Conservation (phyloP, 768 basidiomycete species). For the Amanita inopinata region DNA sequence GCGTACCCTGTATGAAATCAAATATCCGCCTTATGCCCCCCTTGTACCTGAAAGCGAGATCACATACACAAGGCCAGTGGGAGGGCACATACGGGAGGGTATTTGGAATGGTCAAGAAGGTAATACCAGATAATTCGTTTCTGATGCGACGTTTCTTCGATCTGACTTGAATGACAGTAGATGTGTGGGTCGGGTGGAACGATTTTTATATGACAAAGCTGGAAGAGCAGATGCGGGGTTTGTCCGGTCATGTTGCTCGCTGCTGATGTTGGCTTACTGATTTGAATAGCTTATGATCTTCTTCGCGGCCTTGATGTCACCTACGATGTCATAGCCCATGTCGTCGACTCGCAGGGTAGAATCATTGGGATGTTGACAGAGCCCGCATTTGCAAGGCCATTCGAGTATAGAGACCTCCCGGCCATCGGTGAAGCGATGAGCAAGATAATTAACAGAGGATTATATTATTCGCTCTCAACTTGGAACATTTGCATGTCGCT, state of each 20-base stretch:
- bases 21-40: conserved; percentile 26
- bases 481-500: conserved; percentile 22
- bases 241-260: background rate
- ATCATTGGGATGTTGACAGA: conserved; percentile 28
- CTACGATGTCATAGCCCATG: conserved; percentile 25
- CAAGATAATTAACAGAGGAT: conserved; percentile 18
- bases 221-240: conserved; percentile 20
- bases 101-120: conserved; percentile 30
- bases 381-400: conserved; percentile 23
- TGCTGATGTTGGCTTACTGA: background rate
- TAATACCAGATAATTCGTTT: background rate
- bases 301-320: conserved; percentile 25
- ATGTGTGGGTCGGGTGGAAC: conserved; percentile 24
- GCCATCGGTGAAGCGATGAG: conserved; percentile 24
- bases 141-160: background rate
- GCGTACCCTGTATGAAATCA: conserved; percentile 16
- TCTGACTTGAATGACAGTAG: no score
- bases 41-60: conserved; percentile 28
- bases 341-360: conserved; percentile 20
- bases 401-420: conserved; percentile 19
- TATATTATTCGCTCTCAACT: conserved; percentile 17
- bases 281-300: conserved; percentile 15
- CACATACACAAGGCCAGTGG: conserved; percentile 22
- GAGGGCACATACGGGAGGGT: conserved; percentile 21
- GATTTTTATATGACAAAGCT: conserved; percentile 17